These are phyloP conservation scores for Rosa lucieae DNA, from an alignment of 306 rosid genomes.

Conservation along the genomic window DNA sequence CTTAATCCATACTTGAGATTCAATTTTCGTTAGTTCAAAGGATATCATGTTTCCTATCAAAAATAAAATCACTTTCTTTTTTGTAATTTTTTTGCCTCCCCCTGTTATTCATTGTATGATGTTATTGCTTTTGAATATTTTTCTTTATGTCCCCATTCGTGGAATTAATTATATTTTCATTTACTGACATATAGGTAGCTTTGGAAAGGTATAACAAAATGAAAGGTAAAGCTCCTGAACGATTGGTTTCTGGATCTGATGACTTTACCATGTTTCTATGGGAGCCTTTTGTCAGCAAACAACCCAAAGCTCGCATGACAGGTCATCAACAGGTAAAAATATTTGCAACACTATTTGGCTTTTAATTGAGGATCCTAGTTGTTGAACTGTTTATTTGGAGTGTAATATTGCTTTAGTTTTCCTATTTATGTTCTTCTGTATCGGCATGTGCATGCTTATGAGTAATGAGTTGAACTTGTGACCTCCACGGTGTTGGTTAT, in stretches of 20 bases:
- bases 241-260: slow-evolving; percentile 96
- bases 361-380: slow-evolving; percentile 8
- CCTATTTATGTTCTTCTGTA: neutral
- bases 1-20: neutral
- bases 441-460: neutral
- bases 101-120: neutral
- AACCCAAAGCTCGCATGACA: slow-evolving; percentile 86
- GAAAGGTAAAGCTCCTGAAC: slow-evolving; percentile 87
- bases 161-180: slow-evolving; percentile 14
- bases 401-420: slow-evolving; percentile 16
- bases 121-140: neutral
- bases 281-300: slow-evolving; percentile 90
- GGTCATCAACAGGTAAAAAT: slow-evolving; percentile 88
- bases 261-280: slow-evolving; percentile 96
- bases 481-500: neutral
- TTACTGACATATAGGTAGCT: slow-evolving; percentile 61
- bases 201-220: slow-evolving; percentile 80
- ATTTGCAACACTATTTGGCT: neutral
- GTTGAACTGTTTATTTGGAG: slow-evolving; percentile 22
- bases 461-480: neutral
- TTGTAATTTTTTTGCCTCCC: neutral
- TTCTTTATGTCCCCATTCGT: neutral
- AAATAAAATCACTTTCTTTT: neutral
- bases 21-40: neutral
- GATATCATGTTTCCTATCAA: neutral